Base-by-base conservation (phyloP, 306 rosid genomes). In the Vigna radiata region DNA sequence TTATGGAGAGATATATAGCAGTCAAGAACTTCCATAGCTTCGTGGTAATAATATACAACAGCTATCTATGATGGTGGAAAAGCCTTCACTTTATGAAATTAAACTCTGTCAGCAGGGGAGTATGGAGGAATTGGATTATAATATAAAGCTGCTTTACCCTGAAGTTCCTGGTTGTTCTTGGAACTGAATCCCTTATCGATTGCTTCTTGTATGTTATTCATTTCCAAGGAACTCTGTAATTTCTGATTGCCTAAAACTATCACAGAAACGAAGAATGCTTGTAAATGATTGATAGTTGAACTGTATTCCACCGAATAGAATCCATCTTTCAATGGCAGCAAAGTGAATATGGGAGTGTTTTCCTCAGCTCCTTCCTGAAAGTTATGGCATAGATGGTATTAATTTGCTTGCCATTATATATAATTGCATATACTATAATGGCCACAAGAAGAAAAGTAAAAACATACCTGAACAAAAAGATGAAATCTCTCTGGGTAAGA, bases 81-180 rank as follows among this genome's bases (percentile, higher is more conserved):
- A 58, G 54, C 54, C 71, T 81, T 39, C 47, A 46, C 52, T 61
- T 68, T 12, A 54, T 50, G 64, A 73, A 62, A 69, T 83, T 89
- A 94, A 66, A 92, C 97, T 80, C 97, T 94, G 6, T 91, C 96
- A 59, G 88, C 91, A 21, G 97, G 98, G 29, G 98, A 94, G 77
- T 79, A 78, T 4, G 98, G 98, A 33, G 98, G 98, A 79, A 76
- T 88, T 72, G 91, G 83, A 77, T 91, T 88, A 75, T 89, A 94
- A 76, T 77, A 71, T 61, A 81, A 71, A 41, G 84, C 67, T 19
- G 82, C 83, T 59, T 84, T 92, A 43, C 79, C 82, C 29, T 56
- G 90, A 41, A 70, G 60, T 31, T 69, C 66, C 14, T 70, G 48
- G 48, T 55, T 73, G 76, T 59, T 83, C 60, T 79, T 82, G 69